Conservation (phyloP, 1,284 basidiomycete species). For the Cystobasidium sp. region DNA sequence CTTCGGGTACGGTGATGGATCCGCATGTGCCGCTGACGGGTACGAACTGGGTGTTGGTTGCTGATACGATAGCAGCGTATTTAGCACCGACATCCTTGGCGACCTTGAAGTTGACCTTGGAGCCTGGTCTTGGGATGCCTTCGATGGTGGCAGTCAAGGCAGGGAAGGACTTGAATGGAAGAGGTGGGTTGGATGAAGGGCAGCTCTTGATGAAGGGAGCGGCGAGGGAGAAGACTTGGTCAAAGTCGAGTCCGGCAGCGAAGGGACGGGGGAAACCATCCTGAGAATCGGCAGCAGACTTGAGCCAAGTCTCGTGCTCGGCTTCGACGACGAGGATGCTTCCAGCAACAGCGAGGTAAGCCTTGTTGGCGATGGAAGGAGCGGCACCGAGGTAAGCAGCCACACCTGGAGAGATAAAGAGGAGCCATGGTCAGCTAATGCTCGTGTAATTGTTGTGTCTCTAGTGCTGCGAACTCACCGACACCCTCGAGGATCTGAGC, state of each 20-base stretch:
- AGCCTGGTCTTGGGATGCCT: slow-evolving; percentile 50
- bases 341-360: slow-evolving; percentile 57
- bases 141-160: slow-evolving; percentile 49
- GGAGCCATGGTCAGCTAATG: slow-evolving; percentile 41
- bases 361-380: slow-evolving; percentile 46
- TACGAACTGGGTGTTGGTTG: slow-evolving; percentile 56
- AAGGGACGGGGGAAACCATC: slow-evolving; percentile 44
- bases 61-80: slow-evolving; percentile 58
- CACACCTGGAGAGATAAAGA: slow-evolving; percentile 45
- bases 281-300: slow-evolving; percentile 22
- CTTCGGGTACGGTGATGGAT: slow-evolving; percentile 32
- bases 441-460: not conserved
- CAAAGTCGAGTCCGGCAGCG: slow-evolving; percentile 63
- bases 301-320: slow-evolving; percentile 47
- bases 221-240: slow-evolving; percentile 58
- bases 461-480: slow-evolving; percentile 53
- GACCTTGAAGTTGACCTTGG: slow-evolving; percentile 56
- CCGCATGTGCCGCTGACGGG: slow-evolving; percentile 52
- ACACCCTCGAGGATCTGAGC: slow-evolving; percentile 67
- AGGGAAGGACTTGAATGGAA: slow-evolving; percentile 51
- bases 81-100: slow-evolving; percentile 49
- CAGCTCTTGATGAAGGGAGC: slow-evolving; percentile 60
- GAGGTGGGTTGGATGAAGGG: slow-evolving; percentile 61
- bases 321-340: slow-evolving; percentile 60
- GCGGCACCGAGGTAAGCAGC: slow-evolving; percentile 46